Conservation (phyloP, 1,139 yeast species). For the Arxiozyma slooffiae region DNA sequence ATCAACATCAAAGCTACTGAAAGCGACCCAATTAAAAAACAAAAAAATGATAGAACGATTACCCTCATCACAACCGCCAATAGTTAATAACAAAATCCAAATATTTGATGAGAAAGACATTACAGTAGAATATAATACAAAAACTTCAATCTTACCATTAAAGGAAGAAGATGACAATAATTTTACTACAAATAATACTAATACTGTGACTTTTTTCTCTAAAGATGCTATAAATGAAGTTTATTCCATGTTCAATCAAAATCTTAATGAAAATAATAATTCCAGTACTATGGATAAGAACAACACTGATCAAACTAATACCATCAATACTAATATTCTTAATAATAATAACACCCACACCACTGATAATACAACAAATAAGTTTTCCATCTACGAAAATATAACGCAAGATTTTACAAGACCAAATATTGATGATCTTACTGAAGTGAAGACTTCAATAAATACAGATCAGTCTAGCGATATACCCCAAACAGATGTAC, state of each 20-base stretch:
- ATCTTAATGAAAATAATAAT: constrained; percentile 17
- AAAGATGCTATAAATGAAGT: constrained; percentile 71
- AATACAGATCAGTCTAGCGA: background rate
- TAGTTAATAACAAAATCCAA: background rate
- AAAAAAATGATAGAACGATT: constrained; percentile 5
- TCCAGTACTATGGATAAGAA: constrained; percentile 26
- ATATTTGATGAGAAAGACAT: constrained; percentile 2
- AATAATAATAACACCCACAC: constrained; percentile 11
- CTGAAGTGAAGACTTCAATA: constrained; percentile 25
- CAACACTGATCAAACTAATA: background rate
- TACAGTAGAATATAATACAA: constrained; percentile 8
- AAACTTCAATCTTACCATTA: constrained; percentile 25
- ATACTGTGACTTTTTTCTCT: constrained; percentile 68
- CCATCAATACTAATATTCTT: constrained; percentile 8
- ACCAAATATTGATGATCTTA: constrained; percentile 30
- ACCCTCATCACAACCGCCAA: constrained; percentile 4
- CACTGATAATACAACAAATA: constrained; percentile 26
- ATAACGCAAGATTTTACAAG: constrained; percentile 33
- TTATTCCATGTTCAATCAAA: constrained; percentile 60
- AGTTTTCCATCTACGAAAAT: constrained; percentile 30
- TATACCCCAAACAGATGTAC: background rate
- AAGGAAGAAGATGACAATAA: constrained; percentile 16
- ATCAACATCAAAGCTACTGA: background rate
- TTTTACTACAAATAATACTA: constrained; percentile 17
- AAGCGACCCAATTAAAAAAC: constrained; percentile 4